Conservation (phyloP, 129 eudicot genomes). For the Flaveria ramosissima region DNA sequence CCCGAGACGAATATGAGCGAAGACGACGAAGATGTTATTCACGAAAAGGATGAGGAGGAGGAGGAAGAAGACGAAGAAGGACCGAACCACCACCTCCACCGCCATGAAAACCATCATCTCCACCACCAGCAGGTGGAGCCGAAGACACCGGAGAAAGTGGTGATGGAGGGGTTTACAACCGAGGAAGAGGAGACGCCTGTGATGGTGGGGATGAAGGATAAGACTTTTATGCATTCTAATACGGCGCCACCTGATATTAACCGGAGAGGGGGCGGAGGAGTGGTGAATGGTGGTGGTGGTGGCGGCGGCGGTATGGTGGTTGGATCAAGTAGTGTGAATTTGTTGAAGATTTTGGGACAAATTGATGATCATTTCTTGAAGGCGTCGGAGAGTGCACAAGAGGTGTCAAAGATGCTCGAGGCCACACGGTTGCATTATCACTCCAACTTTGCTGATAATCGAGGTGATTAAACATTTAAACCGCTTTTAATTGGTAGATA, state of each 20-base stretch:
- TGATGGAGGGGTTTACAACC: conserved; percentile 45
- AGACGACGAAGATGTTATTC: conserved; percentile 45
- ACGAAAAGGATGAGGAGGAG: conserved; percentile 51
- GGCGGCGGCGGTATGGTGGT: conserved; percentile 40
- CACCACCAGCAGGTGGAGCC: conserved; percentile 51
- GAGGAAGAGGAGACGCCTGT: conserved; percentile 77
- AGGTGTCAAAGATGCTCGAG: conserved; percentile 94
- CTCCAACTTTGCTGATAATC: conserved; percentile 90
- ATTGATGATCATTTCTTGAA: conserved; percentile 93
- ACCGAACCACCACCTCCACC: conserved; percentile 33
- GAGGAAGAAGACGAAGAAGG: conserved; percentile 30
- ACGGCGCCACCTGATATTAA: conserved; percentile 72
- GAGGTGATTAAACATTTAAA: conserved; percentile 50
- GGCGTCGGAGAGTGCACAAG: conserved; percentile 91
- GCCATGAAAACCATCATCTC: conserved; percentile 21
- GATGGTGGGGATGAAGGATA: conserved; percentile 44
- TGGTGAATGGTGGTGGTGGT: conserved; percentile 25
- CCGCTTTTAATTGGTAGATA: not conserved
- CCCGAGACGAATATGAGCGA: conserved; percentile 44
- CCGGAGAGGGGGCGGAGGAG: conserved; percentile 42
- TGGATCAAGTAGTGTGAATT: conserved; percentile 52
- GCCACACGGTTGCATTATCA: conserved; percentile 94
- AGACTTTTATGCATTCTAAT: conserved; percentile 72
- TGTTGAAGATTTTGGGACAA: conserved; percentile 67
- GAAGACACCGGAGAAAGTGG: conserved; percentile 74